Conservation (phyloP, 345 rosid species). For the Acer campestre region DNA sequence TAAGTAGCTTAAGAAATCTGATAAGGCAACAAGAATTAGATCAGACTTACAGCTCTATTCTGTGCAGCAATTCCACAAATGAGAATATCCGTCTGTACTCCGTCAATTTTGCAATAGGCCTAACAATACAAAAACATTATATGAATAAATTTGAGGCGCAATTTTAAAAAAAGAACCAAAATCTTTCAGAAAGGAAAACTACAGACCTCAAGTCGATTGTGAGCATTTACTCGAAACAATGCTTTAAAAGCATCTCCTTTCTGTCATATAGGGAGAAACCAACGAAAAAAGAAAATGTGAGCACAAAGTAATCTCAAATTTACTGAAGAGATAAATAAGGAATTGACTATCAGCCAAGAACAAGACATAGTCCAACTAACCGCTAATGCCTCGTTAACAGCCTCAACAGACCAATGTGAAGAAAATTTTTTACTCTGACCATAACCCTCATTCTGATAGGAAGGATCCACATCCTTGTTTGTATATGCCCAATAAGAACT, state of each 20-base stretch:
- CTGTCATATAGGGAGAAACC: slow-evolving; percentile 39
- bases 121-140: slow-evolving; percentile 22
- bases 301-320: background rate
- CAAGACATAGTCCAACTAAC: slow-evolving; percentile 40
- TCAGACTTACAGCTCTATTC: slow-evolving; percentile 85
- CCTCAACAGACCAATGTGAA: slow-evolving; percentile 62
- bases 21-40: background rate
- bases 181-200: slow-evolving; percentile 1
- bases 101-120: slow-evolving; percentile 98
- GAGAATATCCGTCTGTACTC: slow-evolving; percentile 75
- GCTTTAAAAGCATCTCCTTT: slow-evolving; percentile 77
- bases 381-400: slow-evolving; percentile 64
- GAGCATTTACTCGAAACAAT: slow-evolving; percentile 75
- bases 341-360: background rate
- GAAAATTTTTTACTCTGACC: slow-evolving; percentile 42
- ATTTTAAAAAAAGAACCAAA: background rate
- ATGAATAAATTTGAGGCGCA: slow-evolving; percentile 1
- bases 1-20: background rate
- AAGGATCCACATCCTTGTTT: slow-evolving; percentile 33
- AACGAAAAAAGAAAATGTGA: slow-evolving; percentile 1
- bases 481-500: slow-evolving; percentile 30
- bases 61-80: slow-evolving; percentile 68
- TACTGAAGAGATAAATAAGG: background rate
- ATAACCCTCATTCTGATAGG: slow-evolving; percentile 30
- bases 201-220: slow-evolving; percentile 79